Evolutionary conservation across 2,329 filamentous ascomycete genomes (phyloP).

Genomic region (Neopestalotiopsis sp.): DNA sequence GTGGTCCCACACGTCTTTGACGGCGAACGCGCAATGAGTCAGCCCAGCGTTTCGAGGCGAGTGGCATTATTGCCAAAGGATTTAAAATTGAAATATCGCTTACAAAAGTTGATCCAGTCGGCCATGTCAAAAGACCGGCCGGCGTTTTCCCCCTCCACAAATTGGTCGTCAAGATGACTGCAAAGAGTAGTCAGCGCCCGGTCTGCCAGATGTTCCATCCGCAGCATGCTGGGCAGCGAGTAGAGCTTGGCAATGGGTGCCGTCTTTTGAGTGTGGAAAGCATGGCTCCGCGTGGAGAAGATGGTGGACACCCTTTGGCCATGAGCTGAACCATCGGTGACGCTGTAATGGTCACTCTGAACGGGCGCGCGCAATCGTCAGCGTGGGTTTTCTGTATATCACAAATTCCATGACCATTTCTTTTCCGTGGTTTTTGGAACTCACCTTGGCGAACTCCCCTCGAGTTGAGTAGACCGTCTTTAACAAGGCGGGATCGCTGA

Average conservation of each 20-base stretch:
- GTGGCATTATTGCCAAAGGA: neutral
- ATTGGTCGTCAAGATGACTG: constrained; percentile 36
- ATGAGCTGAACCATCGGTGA: neutral
- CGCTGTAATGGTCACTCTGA: constrained; percentile 1
- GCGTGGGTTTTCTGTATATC: neutral
- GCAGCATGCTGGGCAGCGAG: constrained; percentile 33
- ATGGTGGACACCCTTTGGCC: neutral
- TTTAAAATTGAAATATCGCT: constrained; percentile 25
- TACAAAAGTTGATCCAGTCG: constrained; percentile 46
- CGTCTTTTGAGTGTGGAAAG: neutral
- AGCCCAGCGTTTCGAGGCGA: no score
- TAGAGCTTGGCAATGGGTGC: constrained; percentile 43
- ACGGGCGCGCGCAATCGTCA: neutral
- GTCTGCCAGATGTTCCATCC: constrained; percentile 39
- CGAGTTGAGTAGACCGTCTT: constrained; percentile 31
- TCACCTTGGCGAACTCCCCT: neutral
- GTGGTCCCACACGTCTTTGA: constrained; percentile 42
- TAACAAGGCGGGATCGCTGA: neutral
- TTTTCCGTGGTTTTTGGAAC: neutral
- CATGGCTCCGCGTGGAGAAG: neutral
- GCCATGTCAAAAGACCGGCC: constrained; percentile 40
- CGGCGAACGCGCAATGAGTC: no score
- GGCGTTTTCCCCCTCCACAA: constrained; percentile 31
- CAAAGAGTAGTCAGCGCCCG: neutral
- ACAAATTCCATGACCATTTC: neutral